phyloP scores from a whole-genome alignment of 352 stramenopile species.

The Peronospora farinosa region DNA sequence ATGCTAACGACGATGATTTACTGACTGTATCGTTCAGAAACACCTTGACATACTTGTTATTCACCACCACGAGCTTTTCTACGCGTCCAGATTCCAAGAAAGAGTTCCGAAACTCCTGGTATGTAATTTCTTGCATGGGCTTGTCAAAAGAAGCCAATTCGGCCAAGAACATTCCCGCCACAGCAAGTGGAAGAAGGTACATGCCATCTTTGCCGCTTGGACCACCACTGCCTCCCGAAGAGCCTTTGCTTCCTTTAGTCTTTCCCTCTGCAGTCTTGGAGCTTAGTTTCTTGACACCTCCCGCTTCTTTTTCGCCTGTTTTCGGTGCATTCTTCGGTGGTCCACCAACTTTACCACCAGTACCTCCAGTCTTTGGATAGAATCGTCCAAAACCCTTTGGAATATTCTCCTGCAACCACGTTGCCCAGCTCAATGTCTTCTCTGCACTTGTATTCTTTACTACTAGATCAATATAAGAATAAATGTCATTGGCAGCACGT shows the following conservation, averaged over 20 bases:
- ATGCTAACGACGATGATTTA: slow-evolving; percentile 7
- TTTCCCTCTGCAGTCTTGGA: slow-evolving; percentile 46
- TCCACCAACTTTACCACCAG: slow-evolving; percentile 32
- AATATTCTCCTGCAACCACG: slow-evolving; percentile 78
- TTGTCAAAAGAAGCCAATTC: slow-evolving; percentile 71
- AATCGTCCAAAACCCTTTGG: slow-evolving; percentile 71
- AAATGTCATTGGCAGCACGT: neutral
- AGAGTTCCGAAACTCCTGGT: slow-evolving; percentile 87
- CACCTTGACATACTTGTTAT: slow-evolving; percentile 89
- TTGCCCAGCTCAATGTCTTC: slow-evolving; percentile 55
- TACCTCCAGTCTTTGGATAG: slow-evolving; percentile 69
- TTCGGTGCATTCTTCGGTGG: slow-evolving; percentile 53
- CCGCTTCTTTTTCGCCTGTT: slow-evolving; percentile 35
- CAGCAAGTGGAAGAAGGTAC: slow-evolving; percentile 65
- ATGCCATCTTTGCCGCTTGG: slow-evolving; percentile 48
- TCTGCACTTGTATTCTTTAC: slow-evolving; percentile 40
- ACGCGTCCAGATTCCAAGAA: slow-evolving; percentile 81
- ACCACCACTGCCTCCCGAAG: slow-evolving; percentile 28
- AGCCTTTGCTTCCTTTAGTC: slow-evolving; percentile 28
- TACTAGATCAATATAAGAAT: slow-evolving; percentile 10
- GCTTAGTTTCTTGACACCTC: slow-evolving; percentile 64
- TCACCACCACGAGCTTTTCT: slow-evolving; percentile 86
- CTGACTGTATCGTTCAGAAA: slow-evolving; percentile 54
- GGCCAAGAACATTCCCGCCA: slow-evolving; percentile 68
- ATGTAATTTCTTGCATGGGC: slow-evolving; percentile 87